Evolutionary conservation across 345 rosid genomes (phyloP).

Genomic region (Chamaenerion angustifolium): DNA sequence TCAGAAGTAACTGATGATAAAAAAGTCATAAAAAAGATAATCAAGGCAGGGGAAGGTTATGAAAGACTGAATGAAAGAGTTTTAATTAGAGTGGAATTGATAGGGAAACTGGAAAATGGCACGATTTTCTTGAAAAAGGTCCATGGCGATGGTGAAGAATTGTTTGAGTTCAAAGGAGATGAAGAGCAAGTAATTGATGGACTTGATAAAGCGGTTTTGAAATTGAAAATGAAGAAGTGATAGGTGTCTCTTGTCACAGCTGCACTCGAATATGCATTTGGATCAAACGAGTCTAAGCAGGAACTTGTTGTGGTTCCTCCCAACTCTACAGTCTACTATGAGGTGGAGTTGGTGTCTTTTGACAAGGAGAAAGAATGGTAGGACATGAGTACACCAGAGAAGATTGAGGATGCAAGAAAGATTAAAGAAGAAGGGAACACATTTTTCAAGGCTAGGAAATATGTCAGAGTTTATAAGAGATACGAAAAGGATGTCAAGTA

Average conservation of each 20-base stretch:
- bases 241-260: slow-evolving; percentile 62
- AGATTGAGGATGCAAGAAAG: slow-evolving; percentile 74
- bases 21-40: slow-evolving; percentile 65
- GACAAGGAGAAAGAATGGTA: slow-evolving; percentile 90
- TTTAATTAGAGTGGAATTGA: slow-evolving; percentile 61
- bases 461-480: slow-evolving; percentile 64
- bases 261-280: slow-evolving; percentile 78
- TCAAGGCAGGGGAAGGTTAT: slow-evolving; percentile 84
- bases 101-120: slow-evolving; percentile 76
- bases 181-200: slow-evolving; percentile 95
- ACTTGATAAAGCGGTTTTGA: slow-evolving; percentile 66
- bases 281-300: slow-evolving; percentile 53
- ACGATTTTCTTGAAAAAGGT: slow-evolving; percentile 68
- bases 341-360: slow-evolving; percentile 66
- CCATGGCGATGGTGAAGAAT: slow-evolving; percentile 45
- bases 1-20: slow-evolving; percentile 69
- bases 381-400: slow-evolving; percentile 87
- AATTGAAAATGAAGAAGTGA: slow-evolving; percentile 89
- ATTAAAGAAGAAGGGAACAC: slow-evolving; percentile 93
- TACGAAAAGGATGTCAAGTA: slow-evolving; percentile 84
- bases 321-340: slow-evolving; percentile 56
- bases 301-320: slow-evolving; percentile 65
- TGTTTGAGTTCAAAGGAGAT: slow-evolving; percentile 67
- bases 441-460: slow-evolving; percentile 68
- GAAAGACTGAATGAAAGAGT: slow-evolving; percentile 79